Evolutionary conservation across 2,329 filamentous ascomycete genomes (phyloP), one percentile per base, ranked within the genome.

Genomic region (Colletotrichum scovillei): DNA sequence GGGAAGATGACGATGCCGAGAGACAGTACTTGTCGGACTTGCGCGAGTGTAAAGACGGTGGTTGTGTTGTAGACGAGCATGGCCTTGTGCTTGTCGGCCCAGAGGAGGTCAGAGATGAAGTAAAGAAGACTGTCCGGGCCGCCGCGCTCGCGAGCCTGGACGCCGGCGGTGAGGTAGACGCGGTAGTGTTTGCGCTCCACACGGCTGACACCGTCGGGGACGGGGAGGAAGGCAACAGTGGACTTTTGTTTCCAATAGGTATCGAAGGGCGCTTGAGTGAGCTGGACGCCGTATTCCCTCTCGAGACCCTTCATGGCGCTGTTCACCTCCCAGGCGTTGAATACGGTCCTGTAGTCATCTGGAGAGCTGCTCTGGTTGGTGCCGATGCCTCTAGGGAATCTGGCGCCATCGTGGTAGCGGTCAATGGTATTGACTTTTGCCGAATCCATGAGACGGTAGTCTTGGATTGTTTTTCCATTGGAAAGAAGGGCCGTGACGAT

Each of bases 61-160:
- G 16, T 49, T 9, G 80, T 81, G 66, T 88, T 89, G 75, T 89
- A 91, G 1, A 80, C 82, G 14, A 91, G 78, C 6, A 88, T 88
- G 1, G 81, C 82, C 30, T 84, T 82, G 53, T 84, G 80, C 76
- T 86, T 84, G 75, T 86, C 83, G 38, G 89, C 89, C 62, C 85
- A 84, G 4, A 91, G 83, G 5, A 91, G 82, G 77, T 91, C 89
- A 0, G 88, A 81, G 32, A 91, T 82, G 80, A 89, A 90, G 81
- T 90, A 90, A 55, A 91, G 79, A 12, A 91, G 81, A 67, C 87
- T 84, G 76, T 91, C 89, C 0, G 89, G 84, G 0, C 85, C 87
- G 35, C 88, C 89, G 12, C 89, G 86, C 80, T 91, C 89, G 35
- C 89, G 87, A 8, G 89, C 88, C 76, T 91, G 89, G 62, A 90